phyloP scores from a whole-genome alignment of 1,284 basidiomycete genomes.

The Ustilago xerochloae region DNA sequence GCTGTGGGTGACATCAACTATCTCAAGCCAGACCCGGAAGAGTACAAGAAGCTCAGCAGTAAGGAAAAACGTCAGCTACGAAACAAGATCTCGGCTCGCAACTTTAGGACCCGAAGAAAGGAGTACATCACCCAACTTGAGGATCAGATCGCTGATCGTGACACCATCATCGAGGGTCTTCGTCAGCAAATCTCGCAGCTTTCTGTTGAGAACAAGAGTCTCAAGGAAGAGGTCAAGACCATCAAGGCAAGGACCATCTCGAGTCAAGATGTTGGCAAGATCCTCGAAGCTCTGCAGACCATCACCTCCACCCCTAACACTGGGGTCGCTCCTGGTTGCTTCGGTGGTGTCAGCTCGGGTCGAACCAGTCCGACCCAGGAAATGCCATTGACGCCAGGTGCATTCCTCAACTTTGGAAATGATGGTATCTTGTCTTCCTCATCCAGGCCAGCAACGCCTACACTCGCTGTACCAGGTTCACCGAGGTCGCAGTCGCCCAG shows the following conservation, averaged over 20 bases:
- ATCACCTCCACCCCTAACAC: conserved; percentile 66
- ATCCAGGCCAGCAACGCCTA: conserved; percentile 42
- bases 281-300: conserved; percentile 80
- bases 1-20: conserved; percentile 48
- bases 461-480: conserved; percentile 36
- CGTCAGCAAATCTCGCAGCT: conserved; percentile 83
- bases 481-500: conserved; percentile 44
- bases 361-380: conserved; percentile 25
- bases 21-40: conserved; percentile 79
- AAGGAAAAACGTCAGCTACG: conserved; percentile 96
- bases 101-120: conserved; percentile 92
- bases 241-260: conserved; percentile 75
- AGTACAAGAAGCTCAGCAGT: conserved; percentile 92
- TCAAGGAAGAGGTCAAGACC: conserved; percentile 70
- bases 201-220: conserved; percentile 82
- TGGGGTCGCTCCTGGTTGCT: background rate
- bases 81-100: conserved; percentile 95
- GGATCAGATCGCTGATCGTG: conserved; percentile 90
- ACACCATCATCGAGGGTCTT: conserved; percentile 87
- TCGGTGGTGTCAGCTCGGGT: conserved; percentile 9
- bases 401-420: conserved; percentile 39
- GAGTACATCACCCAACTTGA: conserved; percentile 95
- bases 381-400: conserved; percentile 29
- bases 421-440: conserved; percentile 3
- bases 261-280: conserved; percentile 57